Conservation (phyloP, 2,329 filamentous ascomycete species). For the Colletotrichum melonis region DNA sequence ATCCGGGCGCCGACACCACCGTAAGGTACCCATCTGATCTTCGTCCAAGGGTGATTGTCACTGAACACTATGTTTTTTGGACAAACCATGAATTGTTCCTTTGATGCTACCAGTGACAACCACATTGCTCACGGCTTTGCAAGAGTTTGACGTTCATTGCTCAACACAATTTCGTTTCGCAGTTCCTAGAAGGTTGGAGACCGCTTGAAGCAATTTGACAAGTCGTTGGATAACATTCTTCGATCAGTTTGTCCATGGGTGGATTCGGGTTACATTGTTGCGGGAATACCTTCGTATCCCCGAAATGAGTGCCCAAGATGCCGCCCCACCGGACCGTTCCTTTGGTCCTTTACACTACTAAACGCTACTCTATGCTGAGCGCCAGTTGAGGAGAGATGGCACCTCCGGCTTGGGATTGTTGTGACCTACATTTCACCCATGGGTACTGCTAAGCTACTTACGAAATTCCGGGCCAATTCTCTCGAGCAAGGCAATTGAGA, state of each 20-base stretch:
- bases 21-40: too few relatives aligned
- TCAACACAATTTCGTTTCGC: neutral
- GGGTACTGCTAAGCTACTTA: too few relatives aligned
- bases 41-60: too few relatives aligned
- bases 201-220: neutral
- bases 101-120: too few relatives aligned
- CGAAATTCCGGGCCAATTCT: too few relatives aligned
- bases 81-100: too few relatives aligned
- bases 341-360: neutral
- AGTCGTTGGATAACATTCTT: neutral
- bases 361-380: neutral
- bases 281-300: neutral
- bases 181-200: neutral
- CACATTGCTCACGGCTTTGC: too few relatives aligned
- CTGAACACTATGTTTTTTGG: too few relatives aligned
- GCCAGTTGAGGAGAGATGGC: neutral
- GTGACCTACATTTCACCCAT: neutral
- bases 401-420: neutral
- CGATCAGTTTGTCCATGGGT: neutral
- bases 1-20: too few relatives aligned
- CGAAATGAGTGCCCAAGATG: neutral
- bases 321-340: neutral
- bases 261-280: neutral
- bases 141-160: neutral
- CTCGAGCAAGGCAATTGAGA: neutral